Evolutionary conservation across 495 filamentous ascomycete genomes (phyloP), one percentile per base, ranked within the genome.

Genomic region (Annulohypoxylon bovei): DNA sequence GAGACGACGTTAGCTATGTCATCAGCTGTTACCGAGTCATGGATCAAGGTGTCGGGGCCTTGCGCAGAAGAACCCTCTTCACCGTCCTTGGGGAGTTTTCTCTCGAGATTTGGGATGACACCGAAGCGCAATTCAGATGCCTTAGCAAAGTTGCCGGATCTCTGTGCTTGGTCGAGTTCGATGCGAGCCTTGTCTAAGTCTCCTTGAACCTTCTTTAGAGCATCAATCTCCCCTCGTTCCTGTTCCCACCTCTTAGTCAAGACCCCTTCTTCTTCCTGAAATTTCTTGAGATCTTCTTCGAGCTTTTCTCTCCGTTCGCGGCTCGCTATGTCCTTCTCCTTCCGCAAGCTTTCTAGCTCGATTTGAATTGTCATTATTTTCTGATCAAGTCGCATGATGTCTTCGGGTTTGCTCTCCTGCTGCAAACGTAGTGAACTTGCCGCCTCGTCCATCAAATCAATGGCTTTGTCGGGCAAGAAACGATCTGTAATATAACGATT

Each of bases 361-460:
- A 99, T 99, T 72, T 97, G 95, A 39, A 98, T 92, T 0, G 95
- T 98, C 84, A 97, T 94, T 53, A 99, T 97, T 73, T 92, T 91
- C 50, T 95, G 92, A 73, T 98, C 95, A 18, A 98, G 86, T 54
- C 91, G 88, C 75, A 93, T 89, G 28, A 99, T 98, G 12, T 93
- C 88, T 64, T 99, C 95, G 0, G 95, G 95, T 68, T 97, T 97
- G 72, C 93, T 97, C 80, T 99, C 95, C 77, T 99, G 95, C 75
- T 99, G 95, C 65, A 99, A 79, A 16, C 95, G 87, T 7, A 98
- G 82, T 11, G 92, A 92, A 39, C 93, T 97, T 4, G 95, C 94
- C 12, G 95, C 95, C 80, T 98, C 95, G 75, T 99, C 95, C 69
- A 99, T 93, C 54, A 99, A 77, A 77, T 99, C 95, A 66, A 99